Conservation (phyloP, 2,329 filamentous ascomycete genomes). For the Leptographium wingfieldii region DNA sequence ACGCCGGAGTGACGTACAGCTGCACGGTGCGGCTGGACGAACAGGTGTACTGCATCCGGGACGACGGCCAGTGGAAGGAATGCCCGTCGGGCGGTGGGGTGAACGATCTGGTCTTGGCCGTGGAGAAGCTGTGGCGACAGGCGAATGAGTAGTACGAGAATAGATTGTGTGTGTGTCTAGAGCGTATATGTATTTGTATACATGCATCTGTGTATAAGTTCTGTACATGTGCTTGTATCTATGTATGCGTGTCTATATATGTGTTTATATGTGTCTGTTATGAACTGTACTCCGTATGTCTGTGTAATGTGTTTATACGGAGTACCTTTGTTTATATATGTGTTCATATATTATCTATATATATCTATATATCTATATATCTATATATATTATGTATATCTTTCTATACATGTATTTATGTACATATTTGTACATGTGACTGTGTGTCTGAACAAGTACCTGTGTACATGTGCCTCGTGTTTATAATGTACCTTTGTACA, state of each 20-base stretch:
- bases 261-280: neutral
- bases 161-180: neutral
- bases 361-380: too few species aligned
- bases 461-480: too few species aligned
- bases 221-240: neutral
- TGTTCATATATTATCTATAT: too few species aligned
- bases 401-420: too few species aligned
- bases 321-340: too few species aligned
- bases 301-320: neutral
- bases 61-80: constrained; percentile 65
- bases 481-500: too few species aligned
- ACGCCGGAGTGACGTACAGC: constrained; percentile 55
- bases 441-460: too few species aligned
- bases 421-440: too few species aligned
- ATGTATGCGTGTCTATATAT: neutral
- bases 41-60: constrained; percentile 71
- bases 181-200: too few species aligned
- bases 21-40: constrained; percentile 71
- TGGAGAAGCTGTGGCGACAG: constrained; percentile 53
- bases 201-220: too few species aligned
- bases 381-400: too few species aligned
- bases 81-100: constrained; percentile 58
- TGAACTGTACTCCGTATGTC: neutral
- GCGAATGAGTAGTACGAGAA: neutral
- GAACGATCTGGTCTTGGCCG: constrained; percentile 61